phyloP scores from a whole-genome alignment of 768 basidiomycete genomes.

The Suillus americanus region DNA sequence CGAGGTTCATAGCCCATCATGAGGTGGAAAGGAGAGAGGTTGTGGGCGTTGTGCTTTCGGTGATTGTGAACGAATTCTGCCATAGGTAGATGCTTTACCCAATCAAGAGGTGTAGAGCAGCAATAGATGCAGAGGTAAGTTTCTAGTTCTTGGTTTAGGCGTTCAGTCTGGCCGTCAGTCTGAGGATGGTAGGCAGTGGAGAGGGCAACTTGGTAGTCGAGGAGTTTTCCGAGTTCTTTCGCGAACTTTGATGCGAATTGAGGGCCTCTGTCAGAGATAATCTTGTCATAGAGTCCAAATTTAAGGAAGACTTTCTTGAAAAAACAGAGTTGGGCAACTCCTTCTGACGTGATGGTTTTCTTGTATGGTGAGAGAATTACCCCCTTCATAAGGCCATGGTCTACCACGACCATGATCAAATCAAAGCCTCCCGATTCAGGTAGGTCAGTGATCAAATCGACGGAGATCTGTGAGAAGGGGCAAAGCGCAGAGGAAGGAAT shows the following conservation, averaged over 20 bases:
- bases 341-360: conserved; percentile 13
- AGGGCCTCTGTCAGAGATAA: conserved; percentile 11
- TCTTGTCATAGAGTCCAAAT: conserved; percentile 6
- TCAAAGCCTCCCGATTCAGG: conserved; percentile 10
- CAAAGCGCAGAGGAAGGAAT: fast-evolving
- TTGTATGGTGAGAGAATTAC: conserved; percentile 25
- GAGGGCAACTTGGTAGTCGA: conserved; percentile 25
- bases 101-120: conserved; percentile 1
- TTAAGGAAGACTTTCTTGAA: conserved; percentile 3
- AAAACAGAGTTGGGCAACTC: conserved; percentile 14
- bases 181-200: conserved; percentile 40
- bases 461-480: no score
- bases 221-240: conserved; percentile 15
- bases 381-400: conserved; percentile 28
- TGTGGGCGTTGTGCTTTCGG: not conserved
- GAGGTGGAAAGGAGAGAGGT: not conserved
- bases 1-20: conserved; percentile 2
- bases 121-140: not conserved
- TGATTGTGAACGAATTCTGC: conserved; percentile 15
- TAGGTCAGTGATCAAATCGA: no score
- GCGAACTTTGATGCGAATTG: conserved; percentile 24
- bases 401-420: conserved; percentile 19
- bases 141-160: not conserved
- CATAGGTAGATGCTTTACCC: conserved; percentile 15
- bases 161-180: conserved; percentile 23